These are phyloP conservation scores for Pseudogymnoascus sp. DNA, from an alignment of 2,329 filamentous ascomycete species.

Conservation along the genomic window DNA sequence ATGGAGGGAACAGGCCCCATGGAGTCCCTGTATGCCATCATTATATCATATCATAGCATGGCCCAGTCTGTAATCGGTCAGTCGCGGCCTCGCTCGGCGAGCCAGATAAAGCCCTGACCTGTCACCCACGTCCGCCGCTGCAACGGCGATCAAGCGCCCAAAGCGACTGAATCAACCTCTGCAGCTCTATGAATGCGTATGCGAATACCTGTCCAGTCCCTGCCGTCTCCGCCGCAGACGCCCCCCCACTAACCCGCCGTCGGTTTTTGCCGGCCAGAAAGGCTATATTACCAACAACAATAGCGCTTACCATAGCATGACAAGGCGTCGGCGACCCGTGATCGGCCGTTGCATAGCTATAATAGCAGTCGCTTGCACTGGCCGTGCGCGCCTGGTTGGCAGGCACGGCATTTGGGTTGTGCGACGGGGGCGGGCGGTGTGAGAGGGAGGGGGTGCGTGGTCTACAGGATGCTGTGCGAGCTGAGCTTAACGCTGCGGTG, in stretches of 20 bases:
- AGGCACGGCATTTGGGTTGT: neutral
- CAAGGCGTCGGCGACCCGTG: neutral
- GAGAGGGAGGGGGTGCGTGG: neutral
- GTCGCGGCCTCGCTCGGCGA: neutral
- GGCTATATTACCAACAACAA: neutral
- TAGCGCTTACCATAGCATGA: constrained; percentile 7
- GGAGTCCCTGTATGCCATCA: neutral
- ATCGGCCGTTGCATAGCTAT: neutral
- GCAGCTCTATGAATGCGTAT: neutral
- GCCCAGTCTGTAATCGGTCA: neutral
- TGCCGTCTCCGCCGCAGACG: neutral
- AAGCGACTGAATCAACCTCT: neutral
- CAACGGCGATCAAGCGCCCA: neutral
- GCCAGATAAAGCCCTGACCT: neutral
- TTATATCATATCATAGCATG: neutral
- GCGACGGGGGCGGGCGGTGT: neutral
- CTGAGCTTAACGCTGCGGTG: neutral
- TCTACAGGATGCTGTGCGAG: neutral
- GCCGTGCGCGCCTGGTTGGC: neutral
- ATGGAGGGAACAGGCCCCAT: too few species aligned
- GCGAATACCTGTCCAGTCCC: neutral
- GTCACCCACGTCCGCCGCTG: neutral
- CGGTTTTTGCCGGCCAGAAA: neutral
- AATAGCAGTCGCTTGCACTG: neutral
- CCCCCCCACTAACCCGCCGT: neutral